Base-by-base conservation (phyloP, 768 basidiomycete genomes). In the Guyanaporus albipodus region DNA sequence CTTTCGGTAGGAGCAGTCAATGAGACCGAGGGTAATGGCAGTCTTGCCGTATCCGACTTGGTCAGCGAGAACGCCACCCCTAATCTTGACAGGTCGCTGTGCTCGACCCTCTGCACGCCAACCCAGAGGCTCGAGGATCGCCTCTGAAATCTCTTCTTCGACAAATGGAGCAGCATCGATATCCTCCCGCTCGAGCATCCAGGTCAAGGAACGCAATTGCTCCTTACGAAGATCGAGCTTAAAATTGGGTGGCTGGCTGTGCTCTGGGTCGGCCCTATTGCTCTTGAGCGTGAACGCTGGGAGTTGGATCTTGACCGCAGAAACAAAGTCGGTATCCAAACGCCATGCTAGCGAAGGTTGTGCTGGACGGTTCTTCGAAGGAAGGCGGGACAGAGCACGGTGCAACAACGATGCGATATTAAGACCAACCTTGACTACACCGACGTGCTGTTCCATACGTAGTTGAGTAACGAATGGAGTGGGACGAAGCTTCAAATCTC, bases 31-130 rank as follows among this genome's bases (percentile, higher is more conserved):
- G 3, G 91, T 92, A 54, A 96, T 94, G 18, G 92, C 93, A 0
- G 94, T 97, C 70, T 97, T 97, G 15, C 94, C 94, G 60, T 97
- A 97, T 41, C 94, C 94, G 50, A 97, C 94, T 70, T 94, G 87
- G 58, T 97, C 94, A 11, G 93, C 93, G 36, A 96, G 79, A 38
- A 96, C 93, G 10, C 94, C 93, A 15, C 94, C 93, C 44, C 88
- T 77, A 33, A 96, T 70, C 49, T 68, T 75, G 42, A 90, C 76
- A 1, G 85, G 79, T 27, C 92, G 70, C 54, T 87, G 82, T 4
- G 88, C 92, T 33, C 89, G 84, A 32, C 88, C 93, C 66, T 96
- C 92, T n/a, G 90, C 91, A 55, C 91, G 77, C 94, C 94, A 97
- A 7, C 91, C 89, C 11, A 96, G 70, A 42, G 91, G 82, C 49